phyloP scores from a whole-genome alignment of 2,329 filamentous ascomycete genomes.

The Colletotrichum musicola region DNA sequence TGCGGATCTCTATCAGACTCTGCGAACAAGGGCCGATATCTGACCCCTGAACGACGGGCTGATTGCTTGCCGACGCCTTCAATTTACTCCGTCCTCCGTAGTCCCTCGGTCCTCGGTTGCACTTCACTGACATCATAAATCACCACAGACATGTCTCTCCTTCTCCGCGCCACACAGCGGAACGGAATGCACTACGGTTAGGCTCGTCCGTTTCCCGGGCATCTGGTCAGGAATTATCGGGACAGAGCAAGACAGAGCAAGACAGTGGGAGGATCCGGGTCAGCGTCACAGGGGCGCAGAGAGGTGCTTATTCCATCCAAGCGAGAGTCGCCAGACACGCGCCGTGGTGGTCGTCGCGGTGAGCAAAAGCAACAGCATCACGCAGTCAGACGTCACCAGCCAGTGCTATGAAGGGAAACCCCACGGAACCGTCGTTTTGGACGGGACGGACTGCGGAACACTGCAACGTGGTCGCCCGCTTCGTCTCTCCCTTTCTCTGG shows the following conservation, averaged over 20 bases:
- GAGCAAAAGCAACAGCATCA: conserved; percentile 27
- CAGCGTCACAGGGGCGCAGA: conserved; percentile 6
- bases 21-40: conserved; percentile 2
- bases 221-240: too few relatives aligned
- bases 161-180: neutral
- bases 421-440: neutral
- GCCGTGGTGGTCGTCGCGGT: conserved; percentile 12
- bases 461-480: neutral
- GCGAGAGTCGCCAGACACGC: conserved; percentile 13
- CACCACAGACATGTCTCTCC: conserved; percentile 15
- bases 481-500: neutral
- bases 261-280: neutral
- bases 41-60: conserved; percentile 22
- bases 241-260: too few relatives aligned
- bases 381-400: conserved; percentile 16
- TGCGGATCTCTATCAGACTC: neutral
- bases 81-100: conserved; percentile 7
- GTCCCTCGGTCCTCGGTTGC: conserved; percentile 26
- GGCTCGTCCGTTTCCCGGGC: neutral
- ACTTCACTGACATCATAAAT: conserved; percentile 15
- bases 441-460: neutral
- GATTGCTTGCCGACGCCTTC: conserved; percentile 10
- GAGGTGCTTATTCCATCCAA: conserved; percentile 18
- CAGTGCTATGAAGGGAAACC: neutral
- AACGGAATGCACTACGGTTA: conserved; percentile 10